Conservation (phyloP, 2,329 filamentous ascomycete genomes). For the Hirsutella rhossiliensis region DNA sequence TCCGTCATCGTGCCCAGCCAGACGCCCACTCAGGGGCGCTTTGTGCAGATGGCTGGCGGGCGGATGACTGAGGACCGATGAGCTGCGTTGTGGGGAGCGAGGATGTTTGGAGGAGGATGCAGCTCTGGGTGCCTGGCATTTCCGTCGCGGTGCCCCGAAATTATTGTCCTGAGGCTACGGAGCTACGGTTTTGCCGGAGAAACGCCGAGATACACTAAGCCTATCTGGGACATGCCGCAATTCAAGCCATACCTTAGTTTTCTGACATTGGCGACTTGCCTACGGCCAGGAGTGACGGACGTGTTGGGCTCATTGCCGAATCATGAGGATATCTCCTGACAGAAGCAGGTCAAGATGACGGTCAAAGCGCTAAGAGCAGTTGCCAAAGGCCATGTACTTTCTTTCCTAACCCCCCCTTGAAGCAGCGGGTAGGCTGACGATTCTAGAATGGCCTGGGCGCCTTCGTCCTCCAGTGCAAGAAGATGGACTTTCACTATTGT, state of each 20-base stretch:
- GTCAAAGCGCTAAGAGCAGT: constrained; percentile 40
- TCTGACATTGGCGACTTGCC: not conserved
- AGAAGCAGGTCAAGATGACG: constrained; percentile 35
- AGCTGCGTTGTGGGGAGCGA: not conserved
- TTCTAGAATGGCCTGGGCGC: constrained; percentile 85
- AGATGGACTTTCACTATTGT: constrained; percentile 92
- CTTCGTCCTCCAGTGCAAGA: constrained; percentile 96
- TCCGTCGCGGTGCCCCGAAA: not conserved
- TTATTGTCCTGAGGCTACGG: not conserved
- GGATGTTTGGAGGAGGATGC: not conserved
- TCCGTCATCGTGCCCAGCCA: constrained; percentile 60
- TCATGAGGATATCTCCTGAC: constrained; percentile 15
- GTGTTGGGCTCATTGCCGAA: constrained; percentile 6
- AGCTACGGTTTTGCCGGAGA: constrained; percentile 9
- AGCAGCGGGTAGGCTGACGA: not conserved
- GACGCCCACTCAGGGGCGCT: constrained; percentile 1
- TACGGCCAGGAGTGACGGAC: constrained; percentile 4
- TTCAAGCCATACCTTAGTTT: not conserved
- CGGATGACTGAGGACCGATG: not conserved
- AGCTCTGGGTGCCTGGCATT: not conserved
- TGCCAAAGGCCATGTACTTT: constrained; percentile 39
- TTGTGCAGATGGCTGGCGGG: not conserved
- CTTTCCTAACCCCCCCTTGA: not conserved
- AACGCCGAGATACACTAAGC: constrained; percentile 13
- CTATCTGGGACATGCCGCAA: not conserved